Base-by-base conservation (phyloP, 2,329 filamentous ascomycete genomes). In the Fusarium hostae region DNA sequence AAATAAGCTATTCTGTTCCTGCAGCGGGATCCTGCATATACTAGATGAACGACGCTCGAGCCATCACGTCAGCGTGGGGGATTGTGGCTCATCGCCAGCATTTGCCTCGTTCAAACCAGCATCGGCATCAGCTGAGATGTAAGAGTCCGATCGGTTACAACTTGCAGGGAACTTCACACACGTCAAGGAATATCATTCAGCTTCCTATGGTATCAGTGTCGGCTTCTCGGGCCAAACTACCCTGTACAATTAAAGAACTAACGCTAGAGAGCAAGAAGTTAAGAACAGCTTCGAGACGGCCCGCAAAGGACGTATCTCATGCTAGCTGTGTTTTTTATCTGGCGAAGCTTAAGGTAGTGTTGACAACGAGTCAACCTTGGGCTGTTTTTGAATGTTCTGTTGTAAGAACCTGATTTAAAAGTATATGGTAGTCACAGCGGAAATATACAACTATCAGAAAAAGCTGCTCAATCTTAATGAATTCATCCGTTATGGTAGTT, bases 1-100 rank as follows among this genome's bases (percentile, higher is more conserved):
- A 22, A 13, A 56, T 56, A n/a, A 56, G 22, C 52, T 56, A n/a
- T 2, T n/a, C 11, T 32, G 52, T 56, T 47, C 28, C 52, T 56
- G 52, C 39, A 47, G 39, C 48, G 39, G 18, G 26, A n/a, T 12
- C 16, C 28, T 26, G 22, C 28, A 34, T 11, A 56, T 15, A 47
- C 13, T 18, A 12, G 39, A 56, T 47, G 39, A 32, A 44, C 15
- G n/a, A 34, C n/a, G 28, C 39, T 18, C 9, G 28, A 34, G 52
- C 39, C 52, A 55, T 30, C 16, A 0, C 7, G 18, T 54, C 50
- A 54, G 24, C 50, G 34, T 30, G 35, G 37, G 52, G 37, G 9
- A 24, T 20, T 18, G 52, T 28, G 22, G 37, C 37, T 55, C 28
- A 32, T 22, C 10, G 8, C 28, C 52, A 55, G n/a, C 52, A 55